phyloP scores from a whole-genome alignment of 768 basidiomycete species.

The Tulasnella sp. region DNA sequence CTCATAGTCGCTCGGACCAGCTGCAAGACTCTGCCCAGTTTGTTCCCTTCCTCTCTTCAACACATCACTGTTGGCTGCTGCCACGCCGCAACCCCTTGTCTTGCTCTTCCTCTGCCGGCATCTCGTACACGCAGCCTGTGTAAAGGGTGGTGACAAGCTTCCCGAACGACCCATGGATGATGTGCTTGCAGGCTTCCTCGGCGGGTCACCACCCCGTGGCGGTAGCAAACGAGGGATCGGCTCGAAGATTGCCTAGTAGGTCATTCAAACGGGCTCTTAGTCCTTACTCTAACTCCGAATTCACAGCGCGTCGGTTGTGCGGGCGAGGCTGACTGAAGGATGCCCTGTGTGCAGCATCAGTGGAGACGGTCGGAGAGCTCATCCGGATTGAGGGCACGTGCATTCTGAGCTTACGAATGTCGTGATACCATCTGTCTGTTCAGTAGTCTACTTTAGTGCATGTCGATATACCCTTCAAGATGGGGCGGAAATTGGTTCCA shows the following conservation, averaged over 20 bases:
- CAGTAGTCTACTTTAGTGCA: background rate
- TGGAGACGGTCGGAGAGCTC: constrained; percentile 44
- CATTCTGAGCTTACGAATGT: background rate
- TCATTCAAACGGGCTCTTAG: constrained; percentile 29
- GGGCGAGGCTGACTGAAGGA: constrained; percentile 57
- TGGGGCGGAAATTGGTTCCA: background rate
- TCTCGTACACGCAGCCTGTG: constrained; percentile 75
- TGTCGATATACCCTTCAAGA: background rate
- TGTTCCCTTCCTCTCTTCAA: constrained; percentile 56
- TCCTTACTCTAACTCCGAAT: constrained; percentile 26
- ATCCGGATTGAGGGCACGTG: background rate
- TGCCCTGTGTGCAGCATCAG: constrained; percentile 74
- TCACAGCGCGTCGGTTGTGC: constrained; percentile 63
- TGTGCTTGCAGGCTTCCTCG: constrained; percentile 44
- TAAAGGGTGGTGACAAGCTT: constrained; percentile 60
- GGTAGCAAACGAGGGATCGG: constrained; percentile 44
- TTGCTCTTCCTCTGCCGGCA: constrained; percentile 86
- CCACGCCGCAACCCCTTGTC: constrained; percentile 50
- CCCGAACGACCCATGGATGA: constrained; percentile 55
- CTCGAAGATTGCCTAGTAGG: constrained; percentile 77
- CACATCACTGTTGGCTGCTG: constrained; percentile 35
- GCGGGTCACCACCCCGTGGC: constrained; percentile 40
- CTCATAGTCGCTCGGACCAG: constrained; percentile 39
- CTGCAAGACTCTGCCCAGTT: constrained; percentile 59
- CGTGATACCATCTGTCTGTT: background rate